Percentiles rank a stretch among this genome's conserved stretches.
Conservation (phyloP, 2,329 filamentous ascomycete genomes). For the Fusarium burgessii region DNA sequence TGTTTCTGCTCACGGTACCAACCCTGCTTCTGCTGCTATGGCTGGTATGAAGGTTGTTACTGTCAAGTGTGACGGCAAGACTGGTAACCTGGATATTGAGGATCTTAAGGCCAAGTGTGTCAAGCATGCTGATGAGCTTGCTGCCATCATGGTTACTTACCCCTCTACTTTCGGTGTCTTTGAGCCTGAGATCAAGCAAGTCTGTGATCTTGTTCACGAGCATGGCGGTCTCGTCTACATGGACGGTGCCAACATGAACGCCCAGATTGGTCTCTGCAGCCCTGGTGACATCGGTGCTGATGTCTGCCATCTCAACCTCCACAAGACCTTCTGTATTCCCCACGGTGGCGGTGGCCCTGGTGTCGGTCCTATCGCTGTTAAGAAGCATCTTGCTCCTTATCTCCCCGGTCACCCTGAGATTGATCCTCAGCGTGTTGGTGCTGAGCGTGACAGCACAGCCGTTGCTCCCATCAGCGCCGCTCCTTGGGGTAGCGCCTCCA, state of each 20-base stretch:
- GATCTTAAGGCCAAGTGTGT: conserved; percentile 92
- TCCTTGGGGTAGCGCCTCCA: conserved; percentile 89
- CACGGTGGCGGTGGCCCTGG: conserved; percentile 95
- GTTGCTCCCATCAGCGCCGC: conserved; percentile 59
- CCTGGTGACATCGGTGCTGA: conserved; percentile 97
- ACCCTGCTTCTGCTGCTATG: conserved; percentile 95
- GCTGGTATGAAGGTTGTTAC: conserved; percentile 93
- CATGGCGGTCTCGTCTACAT: conserved; percentile 98
- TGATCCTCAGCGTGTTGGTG: conserved; percentile 46
- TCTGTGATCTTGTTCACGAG: conserved; percentile 85
- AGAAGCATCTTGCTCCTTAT: conserved; percentile 80
- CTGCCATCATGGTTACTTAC: conserved; percentile 96
- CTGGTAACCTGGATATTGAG: conserved; percentile 88
- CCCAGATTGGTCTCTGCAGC: conserved; percentile 93
- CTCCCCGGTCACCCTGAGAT: conserved; percentile 57
- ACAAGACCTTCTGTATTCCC: conserved; percentile 99
- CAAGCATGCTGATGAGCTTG: conserved; percentile 86
- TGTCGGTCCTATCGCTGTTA: conserved; percentile 93
- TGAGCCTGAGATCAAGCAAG: conserved; percentile 88
- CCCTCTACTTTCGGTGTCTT: conserved; percentile 96
- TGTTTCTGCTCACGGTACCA: conserved; percentile 94
- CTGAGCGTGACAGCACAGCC: conserved; percentile 66
- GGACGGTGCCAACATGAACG: conserved; percentile 99
- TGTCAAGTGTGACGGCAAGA: conserved; percentile 88
- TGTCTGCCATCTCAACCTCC: conserved; percentile 95